A percentile compares a stretch with the other conserved stretches of the same genome.
Conservation (phyloP, 805 yeast genomes). For the Suhomyces canberraensis region DNA sequence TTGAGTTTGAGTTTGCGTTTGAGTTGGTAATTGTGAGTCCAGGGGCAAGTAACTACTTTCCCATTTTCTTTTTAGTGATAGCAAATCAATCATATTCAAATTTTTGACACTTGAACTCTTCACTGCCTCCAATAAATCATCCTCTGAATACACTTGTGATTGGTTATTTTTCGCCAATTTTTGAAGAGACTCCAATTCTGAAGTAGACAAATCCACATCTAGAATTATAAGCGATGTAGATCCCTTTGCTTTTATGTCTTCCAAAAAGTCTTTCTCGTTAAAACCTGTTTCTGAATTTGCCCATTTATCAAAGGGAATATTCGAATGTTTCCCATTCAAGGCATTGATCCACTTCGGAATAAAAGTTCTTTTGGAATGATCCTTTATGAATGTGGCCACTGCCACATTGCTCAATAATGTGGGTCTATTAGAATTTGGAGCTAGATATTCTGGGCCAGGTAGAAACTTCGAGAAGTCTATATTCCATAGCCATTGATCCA, state of each 20-base stretch:
- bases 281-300: no score
- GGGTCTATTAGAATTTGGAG: conserved; percentile 13
- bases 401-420: conserved; percentile 12
- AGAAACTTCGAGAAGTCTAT: conserved; percentile 12
- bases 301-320: no score
- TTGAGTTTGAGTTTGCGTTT: conserved; percentile 3
- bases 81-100: conserved; percentile 1
- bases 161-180: no score
- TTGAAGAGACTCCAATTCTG: no score
- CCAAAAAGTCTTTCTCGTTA: conserved; percentile 5
- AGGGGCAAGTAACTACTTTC: no score
- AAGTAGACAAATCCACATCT: no score
- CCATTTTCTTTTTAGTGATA: conserved; percentile 3
- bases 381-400: conserved; percentile 3
- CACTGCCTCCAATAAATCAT: conserved; percentile 7
- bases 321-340: conserved; percentile 11
- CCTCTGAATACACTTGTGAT: conserved; percentile 7
- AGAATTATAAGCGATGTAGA: no score
- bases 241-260: conserved; percentile 4
- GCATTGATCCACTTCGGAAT: conserved; percentile 17
- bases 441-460: conserved; percentile 12
- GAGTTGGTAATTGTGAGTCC: neutral
- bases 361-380: conserved; percentile 6
- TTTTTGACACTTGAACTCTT: conserved; percentile 4
- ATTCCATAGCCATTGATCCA: conserved; percentile 21